Base-by-base conservation (phyloP, 78 protist genomes). In the Trichosphaerium sp. region DNA sequence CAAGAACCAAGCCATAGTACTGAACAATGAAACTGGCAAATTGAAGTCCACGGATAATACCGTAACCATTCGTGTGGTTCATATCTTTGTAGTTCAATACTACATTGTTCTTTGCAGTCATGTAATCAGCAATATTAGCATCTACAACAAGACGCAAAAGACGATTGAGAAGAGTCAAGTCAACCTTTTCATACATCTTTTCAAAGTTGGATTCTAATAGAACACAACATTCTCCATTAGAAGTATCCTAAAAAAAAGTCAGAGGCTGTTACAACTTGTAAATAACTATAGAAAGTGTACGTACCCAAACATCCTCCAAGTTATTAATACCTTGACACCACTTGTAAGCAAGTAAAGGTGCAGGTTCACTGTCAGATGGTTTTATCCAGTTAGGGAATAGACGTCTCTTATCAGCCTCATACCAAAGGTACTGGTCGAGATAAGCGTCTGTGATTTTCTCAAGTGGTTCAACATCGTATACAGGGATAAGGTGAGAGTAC, bases 391-490 rank as follows among this genome's bases (percentile, higher is more conserved):
- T 92, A 52, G 99, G 99, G 90, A 98, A 95, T 37, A 98, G 84
- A 29, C 80, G 87, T 31, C 99, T 85, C 80, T 89, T 93, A 79
- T 93, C 97, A 0, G 98, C 94, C 67, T 98, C 99, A 69, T 92
- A 97, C 99, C 99, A 95, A 32, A 98, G 78, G 74, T 96, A 98
- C 60, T 94, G 99, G 76, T 96, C 99, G 44, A 98, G 86, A 78
- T 97, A 98, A 25, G 99, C 96, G 78, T 98, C 99, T n/a, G 98
- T 95, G 76, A 98, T 96, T 97, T 98, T 98, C 83, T 98, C 99
- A 28, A 95, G 78, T 11, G 99, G 99, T 51, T 98, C 99, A 48
- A 98, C 80, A 41, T 92, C 98, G 81, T 93, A 91, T 39, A 89
- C 91, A 15, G 99, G 99, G 39, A 90, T 65, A 29, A 97, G 62